Base-by-base conservation (phyloP, 306 rosid species). In the Canavalia gladiata region DNA sequence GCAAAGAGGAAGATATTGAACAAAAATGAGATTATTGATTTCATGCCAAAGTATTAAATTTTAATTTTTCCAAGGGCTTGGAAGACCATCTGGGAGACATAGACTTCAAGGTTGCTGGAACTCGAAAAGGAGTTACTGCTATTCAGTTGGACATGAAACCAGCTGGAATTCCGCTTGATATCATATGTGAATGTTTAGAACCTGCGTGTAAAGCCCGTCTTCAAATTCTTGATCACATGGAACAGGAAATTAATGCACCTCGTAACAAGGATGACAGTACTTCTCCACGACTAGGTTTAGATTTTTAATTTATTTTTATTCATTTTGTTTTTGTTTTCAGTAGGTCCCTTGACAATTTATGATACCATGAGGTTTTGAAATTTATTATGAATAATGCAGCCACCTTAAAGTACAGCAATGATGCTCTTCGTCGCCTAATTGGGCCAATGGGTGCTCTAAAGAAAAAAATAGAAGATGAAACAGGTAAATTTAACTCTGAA, bases 61-160 rank as follows among this genome's bases (percentile, higher is more conserved):
- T 82, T 47, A 37, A 28, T 33, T 82, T 58, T 75, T 87, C 72
- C 2, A 47, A 95, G 99, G 98, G 99, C 74, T 90, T 95, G 88
- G 99, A 95, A 90, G 99, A 95, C 83, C 99, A 95, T 84, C 86
- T 95, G 80, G 99, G 99, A 35, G 99, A 95, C 84, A 95, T 93
- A 90, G 99, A 95, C 91, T 95, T 95, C 88, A 95, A 95, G 90
- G 83, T 95, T 87, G 93, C 94, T 57, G 99, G 99, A 84, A 89
- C 98, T 3, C 88, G 86, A 73, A 87, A 88, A 43, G 99, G 99
- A 84, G 82, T 95, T 81, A 90, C 99, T 13, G 93, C 98, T 42
- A 91, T 90, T 90, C 99, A 95, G 76, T 88, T 95, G 86, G 99
- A 95, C 76, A 93, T 95, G 59, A 95, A 95, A 84, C 99, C 99